phyloP scores from a whole-genome alignment of 805 yeast species.

The Candida sakaeoensis region DNA sequence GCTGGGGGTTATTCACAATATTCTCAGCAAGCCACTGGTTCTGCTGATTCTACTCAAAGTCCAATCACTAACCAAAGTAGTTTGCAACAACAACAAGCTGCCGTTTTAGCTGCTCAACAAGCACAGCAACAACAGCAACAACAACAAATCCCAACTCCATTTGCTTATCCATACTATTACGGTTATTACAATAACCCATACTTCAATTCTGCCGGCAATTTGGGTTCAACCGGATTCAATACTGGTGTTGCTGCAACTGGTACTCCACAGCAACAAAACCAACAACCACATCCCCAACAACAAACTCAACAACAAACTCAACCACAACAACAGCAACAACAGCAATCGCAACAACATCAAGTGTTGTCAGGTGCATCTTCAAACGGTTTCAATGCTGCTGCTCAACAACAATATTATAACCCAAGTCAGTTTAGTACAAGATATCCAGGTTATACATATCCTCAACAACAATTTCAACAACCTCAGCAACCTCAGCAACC shows the following conservation, averaged over 20 bases:
- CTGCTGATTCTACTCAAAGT: conserved; percentile 28
- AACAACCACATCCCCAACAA: conserved; percentile 13
- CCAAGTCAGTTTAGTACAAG: conserved; percentile 27
- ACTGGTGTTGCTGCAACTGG: conserved; percentile 11
- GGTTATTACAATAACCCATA: conserved; percentile 41
- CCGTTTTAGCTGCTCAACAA: conserved; percentile 10
- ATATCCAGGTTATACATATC: conserved; percentile 28
- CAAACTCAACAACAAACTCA: conserved; percentile 11
- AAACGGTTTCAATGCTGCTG: conserved; percentile 7
- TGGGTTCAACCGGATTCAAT: conserved; percentile 21
- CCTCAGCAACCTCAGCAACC: conserved; percentile 5
- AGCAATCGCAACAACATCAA: conserved; percentile 8
- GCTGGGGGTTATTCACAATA: conserved; percentile 16
- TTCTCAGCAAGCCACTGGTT: conserved; percentile 10
- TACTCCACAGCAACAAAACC: conserved; percentile 15
- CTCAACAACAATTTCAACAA: conserved; percentile 23
- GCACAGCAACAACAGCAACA: conserved; percentile 17
- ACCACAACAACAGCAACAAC: conserved; percentile 8
- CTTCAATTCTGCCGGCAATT: conserved; percentile 26
- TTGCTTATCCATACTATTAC: conserved; percentile 39
- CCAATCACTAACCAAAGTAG: conserved; percentile 25
- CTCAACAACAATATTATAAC: conserved; percentile 21
- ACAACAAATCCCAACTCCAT: conserved; percentile 35
- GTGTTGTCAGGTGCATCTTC: conserved; percentile 1
- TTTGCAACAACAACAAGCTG: conserved; percentile 19